Base-by-base conservation (phyloP, 2,329 filamentous ascomycete genomes). In the Botrytis pseudocinerea region DNA sequence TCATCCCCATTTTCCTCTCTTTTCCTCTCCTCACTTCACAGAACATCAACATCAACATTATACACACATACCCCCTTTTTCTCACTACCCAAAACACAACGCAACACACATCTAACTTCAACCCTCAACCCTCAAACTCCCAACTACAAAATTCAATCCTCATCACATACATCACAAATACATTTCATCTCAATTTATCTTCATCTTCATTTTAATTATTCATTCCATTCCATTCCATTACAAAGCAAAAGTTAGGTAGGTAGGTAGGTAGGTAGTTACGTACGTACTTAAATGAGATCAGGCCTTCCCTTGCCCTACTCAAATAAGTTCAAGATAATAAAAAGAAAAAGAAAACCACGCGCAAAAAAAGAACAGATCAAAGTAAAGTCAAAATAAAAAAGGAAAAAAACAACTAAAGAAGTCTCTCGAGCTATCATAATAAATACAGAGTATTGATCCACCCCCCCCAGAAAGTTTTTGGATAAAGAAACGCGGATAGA, bases 361-460 rank as follows among this genome's bases (percentile, higher is more conserved):
- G 40, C 51, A 42, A 57, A 40, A 40, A 69, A 16, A 61, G 48
- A 54, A n/a, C 25, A 54, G 48, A 69, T 59, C 38, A 69, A 44
- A 69, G 42, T n/a, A 69, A 69, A 61, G 32, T 35, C 38, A 61
- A 69, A 44, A n/a, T n/a, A 62, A 40, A 42, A 62, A 42, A n/a
- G 22, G 44, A 20, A 69, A 57, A 69, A 62, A 70, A 32, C 9
- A n/a, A 28, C 38, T 32, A 46, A 70, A 54, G 48, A 54, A 54
- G 51, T 61, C 42, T 66, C 46, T 54, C 42, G 32, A 72, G 64
- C 71, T 51, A 72, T 72, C 71, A 69, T 72, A 72, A 72, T 72
- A 72, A 72, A 72, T 72, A 72, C 71, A 72, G 51, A 72, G 48
- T 60, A 59, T 69, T 72, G 64, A 69, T 72, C 42, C 44, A 44